These are phyloP conservation scores for Akanthomyces muscarius DNA, from an alignment of 2,329 filamentous ascomycete species.

Conservation along the genomic window DNA sequence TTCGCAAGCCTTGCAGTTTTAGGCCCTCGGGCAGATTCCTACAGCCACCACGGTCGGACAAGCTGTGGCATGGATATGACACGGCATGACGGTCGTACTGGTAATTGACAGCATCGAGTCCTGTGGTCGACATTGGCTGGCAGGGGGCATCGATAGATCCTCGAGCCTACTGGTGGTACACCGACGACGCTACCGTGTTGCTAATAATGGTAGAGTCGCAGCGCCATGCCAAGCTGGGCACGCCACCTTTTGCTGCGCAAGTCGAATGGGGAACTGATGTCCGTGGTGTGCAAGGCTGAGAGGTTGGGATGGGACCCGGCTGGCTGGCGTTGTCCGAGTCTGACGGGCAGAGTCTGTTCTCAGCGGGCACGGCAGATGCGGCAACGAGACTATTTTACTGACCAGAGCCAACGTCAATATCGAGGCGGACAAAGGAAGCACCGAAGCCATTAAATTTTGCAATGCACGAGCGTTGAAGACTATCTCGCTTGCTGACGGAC, in stretches of 20 bases:
- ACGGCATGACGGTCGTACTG: background rate
- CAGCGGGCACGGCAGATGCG: background rate
- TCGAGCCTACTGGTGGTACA: too few relatives aligned
- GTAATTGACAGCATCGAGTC: too few relatives aligned
- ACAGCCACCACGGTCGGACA: too few relatives aligned
- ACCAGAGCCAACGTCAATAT: background rate
- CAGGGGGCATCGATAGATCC: too few relatives aligned
- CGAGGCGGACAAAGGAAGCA: too few relatives aligned
- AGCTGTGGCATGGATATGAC: too few relatives aligned
- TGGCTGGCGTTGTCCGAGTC: background rate
- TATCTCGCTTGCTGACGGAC: too few relatives aligned
- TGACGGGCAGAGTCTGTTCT: background rate
- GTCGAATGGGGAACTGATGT: conserved; percentile 9
- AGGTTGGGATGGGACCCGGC: conserved; percentile 2
- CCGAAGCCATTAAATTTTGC: background rate
- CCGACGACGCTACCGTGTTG: background rate
- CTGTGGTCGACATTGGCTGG: too few relatives aligned
- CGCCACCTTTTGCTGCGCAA: background rate
- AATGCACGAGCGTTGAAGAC: background rate
- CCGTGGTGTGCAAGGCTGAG: conserved; percentile 15
- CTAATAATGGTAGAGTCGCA: conserved; percentile 1
- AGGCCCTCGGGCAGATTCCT: background rate
- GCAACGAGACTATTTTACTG: background rate
- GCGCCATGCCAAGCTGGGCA: background rate
- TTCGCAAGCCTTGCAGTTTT: background rate